Conservation (phyloP, 2,329 filamentous ascomycete genomes). For the Fusarium gaditjirri region DNA sequence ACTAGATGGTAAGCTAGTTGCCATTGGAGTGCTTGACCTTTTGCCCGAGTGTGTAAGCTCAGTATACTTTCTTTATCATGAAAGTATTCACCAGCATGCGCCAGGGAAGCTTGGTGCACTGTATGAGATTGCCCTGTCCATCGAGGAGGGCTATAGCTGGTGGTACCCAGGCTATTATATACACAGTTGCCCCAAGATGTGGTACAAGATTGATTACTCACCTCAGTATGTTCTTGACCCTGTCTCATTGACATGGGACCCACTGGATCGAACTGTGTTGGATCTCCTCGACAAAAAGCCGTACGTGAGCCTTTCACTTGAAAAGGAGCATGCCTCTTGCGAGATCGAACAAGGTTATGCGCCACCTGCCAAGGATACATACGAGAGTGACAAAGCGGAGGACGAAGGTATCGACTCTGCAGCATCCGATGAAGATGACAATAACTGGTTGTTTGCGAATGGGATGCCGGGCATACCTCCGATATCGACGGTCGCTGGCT, state of each 20-base stretch:
- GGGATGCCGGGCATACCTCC: slow-evolving; percentile 75
- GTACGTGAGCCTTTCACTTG: slow-evolving; percentile 63
- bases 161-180: slow-evolving; percentile 89
- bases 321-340: slow-evolving; percentile 37
- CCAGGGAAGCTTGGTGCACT: slow-evolving; percentile 82
- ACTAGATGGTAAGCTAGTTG: slow-evolving; percentile 78
- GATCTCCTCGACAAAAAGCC: slow-evolving; percentile 62
- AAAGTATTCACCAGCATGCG: slow-evolving; percentile 74
- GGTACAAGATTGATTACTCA: slow-evolving; percentile 82
- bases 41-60: slow-evolving; percentile 81
- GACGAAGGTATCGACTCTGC: background rate
- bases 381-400: slow-evolving; percentile 4
- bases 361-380: background rate
- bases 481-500: slow-evolving; percentile 60
- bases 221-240: slow-evolving; percentile 81
- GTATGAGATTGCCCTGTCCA: slow-evolving; percentile 76
- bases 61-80: slow-evolving; percentile 86
- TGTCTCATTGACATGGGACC: slow-evolving; percentile 70
- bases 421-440: slow-evolving; percentile 31
- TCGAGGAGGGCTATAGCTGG: slow-evolving; percentile 75
- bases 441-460: slow-evolving; percentile 62
- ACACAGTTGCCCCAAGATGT: slow-evolving; percentile 83
- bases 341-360: background rate
- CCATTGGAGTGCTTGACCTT: slow-evolving; percentile 80
- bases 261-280: slow-evolving; percentile 63